Evolutionary conservation across 129 eudicot genomes (phyloP).

Genomic region (Flaveria robusta): DNA sequence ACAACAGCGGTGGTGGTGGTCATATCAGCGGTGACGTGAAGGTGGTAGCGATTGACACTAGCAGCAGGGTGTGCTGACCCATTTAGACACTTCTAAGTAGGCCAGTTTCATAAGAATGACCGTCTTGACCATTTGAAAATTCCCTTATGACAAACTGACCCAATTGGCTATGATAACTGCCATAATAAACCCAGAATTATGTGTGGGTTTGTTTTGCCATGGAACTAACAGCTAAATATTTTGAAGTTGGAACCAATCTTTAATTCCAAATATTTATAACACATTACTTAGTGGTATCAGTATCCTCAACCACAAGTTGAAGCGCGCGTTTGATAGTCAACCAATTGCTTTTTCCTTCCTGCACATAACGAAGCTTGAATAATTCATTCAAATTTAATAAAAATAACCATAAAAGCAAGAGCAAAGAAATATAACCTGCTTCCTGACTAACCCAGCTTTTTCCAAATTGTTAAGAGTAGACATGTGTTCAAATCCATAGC

Average conservation of each 20-base stretch:
- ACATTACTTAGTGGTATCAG: constrained; percentile 83
- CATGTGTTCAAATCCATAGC: constrained; percentile 98
- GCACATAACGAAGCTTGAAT: constrained; percentile 21
- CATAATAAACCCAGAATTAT: neutral
- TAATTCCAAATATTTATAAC: neutral
- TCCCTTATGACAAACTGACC: neutral
- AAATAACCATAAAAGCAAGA: neutral
- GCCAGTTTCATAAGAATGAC: neutral
- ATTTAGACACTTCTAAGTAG: neutral
- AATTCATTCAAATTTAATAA: neutral
- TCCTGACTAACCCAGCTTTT: constrained; percentile 81
- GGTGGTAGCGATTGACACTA: neutral
- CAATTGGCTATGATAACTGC: no score
- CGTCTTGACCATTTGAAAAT: neutral
- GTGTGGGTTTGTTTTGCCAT: neutral
- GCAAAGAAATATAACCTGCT: constrained; percentile 57
- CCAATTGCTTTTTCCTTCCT: constrained; percentile 93
- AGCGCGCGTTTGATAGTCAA: constrained; percentile 73
- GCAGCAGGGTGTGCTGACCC: neutral
- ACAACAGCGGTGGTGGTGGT: neutral
- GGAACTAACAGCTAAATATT: constrained; percentile 10
- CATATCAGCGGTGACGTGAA: neutral
- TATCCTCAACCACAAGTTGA: constrained; percentile 88
- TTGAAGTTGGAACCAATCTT: neutral
- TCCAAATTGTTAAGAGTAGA: constrained; percentile 84